Conservation (phyloP, 1,284 basidiomycete genomes). For the Entoloma clypeatum region DNA sequence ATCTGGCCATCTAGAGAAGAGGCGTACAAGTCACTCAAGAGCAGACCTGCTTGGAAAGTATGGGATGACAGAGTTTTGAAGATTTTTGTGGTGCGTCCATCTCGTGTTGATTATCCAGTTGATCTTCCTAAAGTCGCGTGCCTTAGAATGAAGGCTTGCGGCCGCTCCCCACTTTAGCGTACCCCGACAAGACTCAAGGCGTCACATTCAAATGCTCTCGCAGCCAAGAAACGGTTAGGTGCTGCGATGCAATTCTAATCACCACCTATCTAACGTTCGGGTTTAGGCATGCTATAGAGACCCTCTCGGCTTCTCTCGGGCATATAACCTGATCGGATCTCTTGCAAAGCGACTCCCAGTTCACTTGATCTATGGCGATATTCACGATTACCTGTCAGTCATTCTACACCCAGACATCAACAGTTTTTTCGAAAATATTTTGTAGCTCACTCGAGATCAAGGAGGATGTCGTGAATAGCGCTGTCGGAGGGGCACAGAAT, state of each 20-base stretch:
- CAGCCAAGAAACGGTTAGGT: conserved; percentile 41
- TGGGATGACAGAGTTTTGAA: conserved; percentile 50
- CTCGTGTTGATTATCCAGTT: conserved; percentile 1
- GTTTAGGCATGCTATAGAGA: conserved; percentile 46
- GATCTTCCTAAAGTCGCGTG: conserved; percentile 2
- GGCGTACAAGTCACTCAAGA: conserved; percentile 37
- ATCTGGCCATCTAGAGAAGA: conserved; percentile 48
- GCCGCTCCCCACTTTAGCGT: conserved; percentile 40
- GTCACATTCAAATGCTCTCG: conserved; percentile 50
- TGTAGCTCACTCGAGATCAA: conserved; percentile 37
- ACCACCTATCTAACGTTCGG: neutral
- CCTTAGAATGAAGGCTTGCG: conserved; percentile 43
- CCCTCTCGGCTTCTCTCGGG: conserved; percentile 29
- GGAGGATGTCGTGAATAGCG: conserved; percentile 35
- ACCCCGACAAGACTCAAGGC: conserved; percentile 43
- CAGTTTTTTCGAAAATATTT: neutral
- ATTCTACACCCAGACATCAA: neutral
- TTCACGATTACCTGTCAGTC: conserved; percentile 45
- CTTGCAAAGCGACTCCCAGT: conserved; percentile 39
- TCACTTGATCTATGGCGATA: conserved; percentile 47
- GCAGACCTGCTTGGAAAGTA: conserved; percentile 35
- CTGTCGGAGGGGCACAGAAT: conserved; percentile 33
- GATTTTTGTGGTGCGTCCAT: conserved; percentile 37
- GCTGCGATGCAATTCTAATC: neutral
- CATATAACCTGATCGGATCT: conserved; percentile 34